phyloP scores from a whole-genome alignment of 169 alveolate species.

The Cryptosporidium felis region DNA sequence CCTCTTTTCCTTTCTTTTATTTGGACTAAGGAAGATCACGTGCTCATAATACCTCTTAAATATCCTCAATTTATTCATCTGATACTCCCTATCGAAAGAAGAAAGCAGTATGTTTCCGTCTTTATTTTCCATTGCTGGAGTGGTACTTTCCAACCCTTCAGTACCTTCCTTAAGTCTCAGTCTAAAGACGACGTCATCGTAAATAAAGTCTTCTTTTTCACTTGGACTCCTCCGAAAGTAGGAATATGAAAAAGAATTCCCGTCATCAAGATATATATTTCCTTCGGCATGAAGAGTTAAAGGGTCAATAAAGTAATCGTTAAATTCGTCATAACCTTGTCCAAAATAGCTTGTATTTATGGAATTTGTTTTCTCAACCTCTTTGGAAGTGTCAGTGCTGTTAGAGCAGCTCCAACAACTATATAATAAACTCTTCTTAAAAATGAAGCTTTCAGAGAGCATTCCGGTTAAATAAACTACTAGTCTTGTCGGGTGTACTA shows the following conservation, averaged over 20 bases:
- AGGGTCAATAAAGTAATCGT: conserved; percentile 20
- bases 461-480: conserved; percentile 27
- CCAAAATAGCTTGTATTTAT: neutral
- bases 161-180: neutral
- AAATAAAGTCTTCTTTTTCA: conserved; percentile 13
- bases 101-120: neutral
- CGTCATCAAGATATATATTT: conserved; percentile 54
- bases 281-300: conserved; percentile 49
- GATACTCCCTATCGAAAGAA: conserved; percentile 1
- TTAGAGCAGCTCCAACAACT: no score
- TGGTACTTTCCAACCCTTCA: neutral
- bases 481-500: neutral
- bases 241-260: conserved; percentile 37
- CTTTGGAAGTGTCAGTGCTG: no score
- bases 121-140: neutral
- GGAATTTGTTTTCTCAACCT: no score
- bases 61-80: neutral
- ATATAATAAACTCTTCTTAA: neutral
- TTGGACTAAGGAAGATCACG: neutral
- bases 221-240: no score
- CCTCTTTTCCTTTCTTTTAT: neutral
- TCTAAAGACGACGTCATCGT: conserved; percentile 23
- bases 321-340: neutral
- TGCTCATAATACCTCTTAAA: conserved; percentile 13
- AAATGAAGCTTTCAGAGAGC: neutral